Percentiles rank a stretch among this genome's conserved stretches.
These are phyloP conservation scores for Saxophila tyrrhenica DNA, from an alignment of 495 filamentous ascomycete genomes.

Conservation along the genomic window DNA sequence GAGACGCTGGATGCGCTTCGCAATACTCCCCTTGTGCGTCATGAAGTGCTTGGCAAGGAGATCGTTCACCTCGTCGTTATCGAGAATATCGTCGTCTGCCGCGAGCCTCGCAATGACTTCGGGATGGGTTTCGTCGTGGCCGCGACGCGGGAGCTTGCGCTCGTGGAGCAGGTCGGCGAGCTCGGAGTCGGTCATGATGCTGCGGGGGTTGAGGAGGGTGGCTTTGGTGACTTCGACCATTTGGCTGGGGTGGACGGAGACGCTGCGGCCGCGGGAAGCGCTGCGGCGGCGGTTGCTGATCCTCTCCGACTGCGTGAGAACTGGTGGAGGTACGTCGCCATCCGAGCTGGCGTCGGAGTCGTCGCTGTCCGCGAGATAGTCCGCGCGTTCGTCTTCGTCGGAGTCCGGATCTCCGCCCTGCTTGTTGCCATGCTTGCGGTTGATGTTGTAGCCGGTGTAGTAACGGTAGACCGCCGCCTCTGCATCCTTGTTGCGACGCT, in stretches of 20 bases:
- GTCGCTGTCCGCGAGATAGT: not conserved
- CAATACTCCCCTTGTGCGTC: conserved; percentile 7
- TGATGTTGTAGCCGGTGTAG: not conserved
- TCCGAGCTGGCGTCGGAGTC: not conserved
- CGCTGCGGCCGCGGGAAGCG: not conserved
- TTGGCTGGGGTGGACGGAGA: not conserved
- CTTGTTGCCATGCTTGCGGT: not conserved
- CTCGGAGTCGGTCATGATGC: conserved; percentile 11
- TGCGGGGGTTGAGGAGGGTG: conserved; percentile 15
- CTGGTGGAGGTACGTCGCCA: not conserved
- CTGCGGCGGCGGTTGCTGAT: not conserved
- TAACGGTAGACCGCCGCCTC: conserved; percentile 3
- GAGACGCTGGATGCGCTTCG: conserved; percentile 5
- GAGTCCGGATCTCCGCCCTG: not conserved
- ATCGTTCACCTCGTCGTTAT: conserved; percentile 1
- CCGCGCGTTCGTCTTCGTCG: not conserved
- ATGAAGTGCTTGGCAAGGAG: conserved; percentile 7
- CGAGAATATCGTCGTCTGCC: conserved; percentile 6
- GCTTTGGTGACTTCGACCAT: conserved; percentile 6
- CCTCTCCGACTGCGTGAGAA: not conserved
- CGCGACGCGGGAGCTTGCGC: conserved; percentile 7
- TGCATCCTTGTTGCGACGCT: conserved; percentile 1
- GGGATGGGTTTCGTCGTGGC: conserved; percentile 3
- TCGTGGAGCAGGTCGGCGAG: conserved; percentile 10
- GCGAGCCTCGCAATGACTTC: conserved; percentile 9